A percentile compares a stretch with the other conserved stretches of the same genome.
phyloP scores from a whole-genome alignment of 148 eudicot genomes.

The Arbutus unedo region DNA sequence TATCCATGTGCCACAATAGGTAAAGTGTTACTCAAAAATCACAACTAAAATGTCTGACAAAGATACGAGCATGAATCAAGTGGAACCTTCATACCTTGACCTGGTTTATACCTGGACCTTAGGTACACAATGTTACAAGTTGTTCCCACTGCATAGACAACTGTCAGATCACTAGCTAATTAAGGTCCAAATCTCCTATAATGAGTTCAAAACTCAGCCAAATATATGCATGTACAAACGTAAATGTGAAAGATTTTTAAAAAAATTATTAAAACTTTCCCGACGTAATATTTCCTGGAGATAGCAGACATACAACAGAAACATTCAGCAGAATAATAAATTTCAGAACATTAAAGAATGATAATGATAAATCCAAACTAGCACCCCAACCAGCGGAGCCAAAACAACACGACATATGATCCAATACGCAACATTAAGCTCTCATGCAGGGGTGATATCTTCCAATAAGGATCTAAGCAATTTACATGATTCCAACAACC shows the following conservation, averaged over 20 bases:
- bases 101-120: not conserved
- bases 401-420: not conserved
- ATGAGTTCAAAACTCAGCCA: not conserved
- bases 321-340: not conserved
- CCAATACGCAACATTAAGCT: not conserved
- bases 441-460: not conserved
- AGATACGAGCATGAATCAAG: not conserved
- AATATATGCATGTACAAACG: not conserved
- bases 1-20: constrained; percentile 81
- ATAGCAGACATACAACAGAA: not conserved
- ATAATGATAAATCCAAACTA: not conserved
- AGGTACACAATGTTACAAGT: not conserved
- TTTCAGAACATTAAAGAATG: not conserved
- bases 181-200: constrained; percentile 1
- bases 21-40: constrained; percentile 24
- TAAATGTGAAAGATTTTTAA: not conserved
- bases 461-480: not conserved
- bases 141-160: not conserved
- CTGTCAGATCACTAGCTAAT: not conserved
- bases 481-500: not conserved
- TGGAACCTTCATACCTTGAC: not conserved
- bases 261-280: not conserved
- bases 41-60: not conserved
- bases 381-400: not conserved
- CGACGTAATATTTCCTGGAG: not conserved